A percentile compares a stretch with the other conserved stretches of the same genome.
Conservation (phyloP, 1,284 basidiomycete species). For the Puccinia hordei region DNA sequence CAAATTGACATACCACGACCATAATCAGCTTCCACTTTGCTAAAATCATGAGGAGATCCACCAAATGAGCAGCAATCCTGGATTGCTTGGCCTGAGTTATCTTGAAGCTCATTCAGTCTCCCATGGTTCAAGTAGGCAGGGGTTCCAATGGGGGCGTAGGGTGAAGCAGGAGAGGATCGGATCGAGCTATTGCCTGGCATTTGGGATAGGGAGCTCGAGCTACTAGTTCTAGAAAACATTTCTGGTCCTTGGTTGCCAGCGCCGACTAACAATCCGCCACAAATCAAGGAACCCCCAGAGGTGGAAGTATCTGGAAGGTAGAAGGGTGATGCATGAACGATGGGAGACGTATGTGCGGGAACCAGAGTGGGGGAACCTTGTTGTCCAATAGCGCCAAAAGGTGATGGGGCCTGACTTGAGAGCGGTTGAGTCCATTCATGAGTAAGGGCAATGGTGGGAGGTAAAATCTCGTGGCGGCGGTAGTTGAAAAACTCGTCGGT, state of each 20-base stretch:
- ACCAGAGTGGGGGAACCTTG: conserved; percentile 19
- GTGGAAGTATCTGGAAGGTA: not conserved
- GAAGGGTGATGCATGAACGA: not conserved
- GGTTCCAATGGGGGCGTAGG: conserved; percentile 9
- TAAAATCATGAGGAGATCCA: not conserved
- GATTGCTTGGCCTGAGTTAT: not conserved
- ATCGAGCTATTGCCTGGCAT: conserved; percentile 3
- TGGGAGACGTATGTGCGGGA: not conserved
- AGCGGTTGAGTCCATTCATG: not conserved
- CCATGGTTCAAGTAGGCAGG: not conserved
- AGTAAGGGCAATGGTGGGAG: not conserved
- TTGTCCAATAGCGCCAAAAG: conserved; percentile 28
- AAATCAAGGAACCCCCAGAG: not conserved
- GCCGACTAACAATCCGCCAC: not conserved
- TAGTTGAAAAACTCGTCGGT: conserved; percentile 14
- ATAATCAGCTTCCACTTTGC: not conserved
- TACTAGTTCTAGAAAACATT: conserved; percentile 10
- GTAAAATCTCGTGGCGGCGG: not conserved
- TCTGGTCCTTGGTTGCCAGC: not conserved
- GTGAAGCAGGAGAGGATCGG: conserved; percentile 7
- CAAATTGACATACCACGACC: too few species aligned
- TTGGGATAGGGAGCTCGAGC: conserved; percentile 19
- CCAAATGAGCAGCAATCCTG: not conserved
- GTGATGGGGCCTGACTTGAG: conserved; percentile 13
- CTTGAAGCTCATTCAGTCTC: conserved; percentile 19